These are phyloP conservation scores for Westerdykella ornata DNA, from an alignment of 2,329 filamentous ascomycete species.

Conservation along the genomic window DNA sequence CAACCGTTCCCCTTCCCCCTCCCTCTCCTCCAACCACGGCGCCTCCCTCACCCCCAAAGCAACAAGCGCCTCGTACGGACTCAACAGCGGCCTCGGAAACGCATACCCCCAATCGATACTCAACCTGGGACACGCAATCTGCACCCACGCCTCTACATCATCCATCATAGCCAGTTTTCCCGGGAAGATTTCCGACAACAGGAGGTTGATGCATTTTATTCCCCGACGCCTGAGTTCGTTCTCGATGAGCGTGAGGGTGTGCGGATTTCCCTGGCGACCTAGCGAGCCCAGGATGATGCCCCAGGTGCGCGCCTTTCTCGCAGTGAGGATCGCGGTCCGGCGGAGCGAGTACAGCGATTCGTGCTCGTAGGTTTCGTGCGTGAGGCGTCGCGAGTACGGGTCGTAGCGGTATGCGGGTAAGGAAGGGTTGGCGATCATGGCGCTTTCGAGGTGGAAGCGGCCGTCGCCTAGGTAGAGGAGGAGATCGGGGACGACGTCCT, in stretches of 20 bases:
- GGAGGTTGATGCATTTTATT: conserved; percentile 74
- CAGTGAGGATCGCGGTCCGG: conserved; percentile 66
- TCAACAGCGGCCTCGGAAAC: conserved; percentile 79
- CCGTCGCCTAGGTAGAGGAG: conserved; percentile 89
- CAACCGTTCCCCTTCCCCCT: conserved; percentile 13
- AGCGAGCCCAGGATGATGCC: conserved; percentile 89
- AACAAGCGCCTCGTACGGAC: conserved; percentile 90
- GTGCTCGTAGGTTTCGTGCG: conserved; percentile 86
- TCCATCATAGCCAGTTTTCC: conserved; percentile 87
- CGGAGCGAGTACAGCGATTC: conserved; percentile 81
- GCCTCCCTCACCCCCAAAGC: conserved; percentile 73
- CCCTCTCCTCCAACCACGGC: conserved; percentile 53
- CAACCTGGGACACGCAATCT: conserved; percentile 90
- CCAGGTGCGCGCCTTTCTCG: conserved; percentile 77
- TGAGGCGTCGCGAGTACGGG: conserved; percentile 87
- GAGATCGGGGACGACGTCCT: conserved; percentile 51
- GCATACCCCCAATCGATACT: conserved; percentile 99
- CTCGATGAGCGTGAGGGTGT: conserved; percentile 85
- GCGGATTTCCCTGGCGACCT: conserved; percentile 89
- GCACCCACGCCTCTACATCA: conserved; percentile 96
- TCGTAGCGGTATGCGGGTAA: conserved; percentile 94
- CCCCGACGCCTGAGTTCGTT: conserved; percentile 62
- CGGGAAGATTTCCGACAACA: conserved; percentile 93
- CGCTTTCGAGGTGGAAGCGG: conserved; percentile 91
- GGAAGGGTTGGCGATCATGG: conserved; percentile 95